Evolutionary conservation across 202 grass and related monocot genomes (phyloP).

Genomic region (Setaria viridis): DNA sequence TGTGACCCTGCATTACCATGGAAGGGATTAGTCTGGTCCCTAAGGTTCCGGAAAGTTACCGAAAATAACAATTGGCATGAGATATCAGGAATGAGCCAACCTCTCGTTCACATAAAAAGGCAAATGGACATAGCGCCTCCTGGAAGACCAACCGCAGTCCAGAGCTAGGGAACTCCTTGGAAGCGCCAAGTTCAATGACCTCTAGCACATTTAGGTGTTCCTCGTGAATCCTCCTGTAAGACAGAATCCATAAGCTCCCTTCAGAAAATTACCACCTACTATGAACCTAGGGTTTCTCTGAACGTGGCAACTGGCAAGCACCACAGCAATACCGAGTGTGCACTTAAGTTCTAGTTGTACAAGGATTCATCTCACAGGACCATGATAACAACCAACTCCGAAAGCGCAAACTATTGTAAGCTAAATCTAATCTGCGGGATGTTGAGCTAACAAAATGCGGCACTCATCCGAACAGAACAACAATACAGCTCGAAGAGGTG

Average conservation of each 20-base stretch:
- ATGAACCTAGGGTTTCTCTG: slow-evolving; percentile 47
- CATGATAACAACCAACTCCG: background rate
- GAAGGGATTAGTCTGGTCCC: slow-evolving; percentile 35
- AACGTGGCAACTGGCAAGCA: background rate
- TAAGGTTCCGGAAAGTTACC: slow-evolving; percentile 29
- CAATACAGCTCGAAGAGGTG: slow-evolving; percentile 21
- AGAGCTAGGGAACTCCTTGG: slow-evolving; percentile 69
- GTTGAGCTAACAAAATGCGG: background rate
- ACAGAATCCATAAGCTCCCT: slow-evolving; percentile 31
- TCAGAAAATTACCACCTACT: slow-evolving; percentile 30
- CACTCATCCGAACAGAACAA: slow-evolving; percentile 10
- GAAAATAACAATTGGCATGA: background rate
- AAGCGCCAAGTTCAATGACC: slow-evolving; percentile 65
- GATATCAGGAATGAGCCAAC: slow-evolving; percentile 55
- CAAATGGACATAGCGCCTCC: slow-evolving; percentile 75
- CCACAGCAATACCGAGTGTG: background rate
- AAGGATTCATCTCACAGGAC: background rate
- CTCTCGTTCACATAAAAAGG: slow-evolving; percentile 74
- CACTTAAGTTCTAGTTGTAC: slow-evolving; percentile 17
- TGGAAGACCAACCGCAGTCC: slow-evolving; percentile 84
- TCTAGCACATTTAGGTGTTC: slow-evolving; percentile 77
- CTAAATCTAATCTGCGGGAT: background rate
- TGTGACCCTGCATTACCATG: slow-evolving; percentile 62
- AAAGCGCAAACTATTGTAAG: background rate
- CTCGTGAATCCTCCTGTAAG: slow-evolving; percentile 87